Percentiles rank a stretch among this genome's conserved stretches.
Conservation (phyloP, 2,329 filamentous ascomycete species). For the Alternaria dauci region DNA sequence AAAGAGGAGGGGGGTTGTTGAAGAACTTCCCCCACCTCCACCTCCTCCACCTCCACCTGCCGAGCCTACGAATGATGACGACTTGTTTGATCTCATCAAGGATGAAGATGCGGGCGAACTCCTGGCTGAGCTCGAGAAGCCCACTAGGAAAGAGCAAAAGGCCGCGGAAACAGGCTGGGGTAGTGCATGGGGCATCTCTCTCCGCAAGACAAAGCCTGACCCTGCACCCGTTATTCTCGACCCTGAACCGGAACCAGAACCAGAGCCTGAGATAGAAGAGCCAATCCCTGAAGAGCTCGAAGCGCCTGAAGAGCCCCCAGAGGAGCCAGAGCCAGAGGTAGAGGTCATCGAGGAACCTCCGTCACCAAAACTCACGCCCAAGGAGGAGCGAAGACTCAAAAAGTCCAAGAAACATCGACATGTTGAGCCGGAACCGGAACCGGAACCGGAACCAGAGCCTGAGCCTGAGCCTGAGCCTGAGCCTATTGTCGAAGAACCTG, state of each 20-base stretch:
- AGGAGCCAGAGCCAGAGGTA: conserved; percentile 40
- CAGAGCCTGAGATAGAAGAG: conserved; percentile 14
- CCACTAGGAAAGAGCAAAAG: conserved; percentile 39
- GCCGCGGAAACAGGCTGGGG: conserved; percentile 41
- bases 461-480: conserved; percentile 37
- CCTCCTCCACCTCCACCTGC: conserved; percentile 21
- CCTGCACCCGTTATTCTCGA: conserved; percentile 23
- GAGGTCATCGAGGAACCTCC: conserved; percentile 28
- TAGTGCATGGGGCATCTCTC: conserved; percentile 56
- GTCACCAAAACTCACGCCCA: conserved; percentile 16
- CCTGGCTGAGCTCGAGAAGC: conserved; percentile 49
- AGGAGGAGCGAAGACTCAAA: conserved; percentile 14
- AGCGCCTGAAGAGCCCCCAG: conserved; percentile 32
- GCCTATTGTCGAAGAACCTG: conserved; percentile 35
- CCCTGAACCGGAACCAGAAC: conserved; percentile 19
- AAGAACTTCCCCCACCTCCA: conserved; percentile 23
- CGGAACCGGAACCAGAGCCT: conserved; percentile 24
- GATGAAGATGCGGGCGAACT: conserved; percentile 45
- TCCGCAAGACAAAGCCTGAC: conserved; percentile 57
- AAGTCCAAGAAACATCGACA: conserved; percentile 21
- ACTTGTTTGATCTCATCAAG: conserved; percentile 46
- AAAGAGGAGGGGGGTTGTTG: conserved; percentile 40
- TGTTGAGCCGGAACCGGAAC: conserved; percentile 26
- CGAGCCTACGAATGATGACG: conserved; percentile 37
- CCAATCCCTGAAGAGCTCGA: conserved; percentile 9